A percentile compares a stretch with the other conserved stretches of the same genome.
Evolutionary conservation across 108 stramenopile species (phyloP).

Genomic region (Stephanodiscus triporus): DNA sequence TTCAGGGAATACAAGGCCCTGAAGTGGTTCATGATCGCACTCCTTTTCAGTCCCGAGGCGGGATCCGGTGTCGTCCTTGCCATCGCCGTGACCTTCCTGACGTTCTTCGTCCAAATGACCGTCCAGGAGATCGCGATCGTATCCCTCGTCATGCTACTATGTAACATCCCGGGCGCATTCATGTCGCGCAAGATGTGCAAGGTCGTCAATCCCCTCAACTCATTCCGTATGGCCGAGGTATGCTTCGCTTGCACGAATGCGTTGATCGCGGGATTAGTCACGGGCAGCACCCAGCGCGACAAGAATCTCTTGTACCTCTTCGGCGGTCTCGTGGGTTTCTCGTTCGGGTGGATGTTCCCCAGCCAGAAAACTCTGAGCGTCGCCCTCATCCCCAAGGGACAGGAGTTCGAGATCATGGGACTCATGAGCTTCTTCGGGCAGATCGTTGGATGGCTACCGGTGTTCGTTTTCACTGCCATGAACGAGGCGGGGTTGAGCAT

Average conservation of each 20-base stretch:
- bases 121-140: slow-evolving; percentile 49
- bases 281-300: slow-evolving; percentile 28
- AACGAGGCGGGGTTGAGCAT: slow-evolving; percentile 69
- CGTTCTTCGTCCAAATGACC: slow-evolving; percentile 41
- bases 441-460: slow-evolving; percentile 71
- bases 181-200: slow-evolving; percentile 46
- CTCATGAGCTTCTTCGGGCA: slow-evolving; percentile 56
- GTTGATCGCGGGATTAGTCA: slow-evolving; percentile 44
- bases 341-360: slow-evolving; percentile 58
- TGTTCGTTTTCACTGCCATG: slow-evolving; percentile 71
- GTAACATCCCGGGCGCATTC: slow-evolving; percentile 55
- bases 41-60: slow-evolving; percentile 57
- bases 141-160: slow-evolving; percentile 46
- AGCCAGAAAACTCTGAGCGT: slow-evolving; percentile 45
- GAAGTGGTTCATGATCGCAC: slow-evolving; percentile 52
- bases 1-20: slow-evolving; percentile 39
- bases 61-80: slow-evolving; percentile 49
- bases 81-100: slow-evolving; percentile 63
- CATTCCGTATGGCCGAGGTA: slow-evolving; percentile 41
- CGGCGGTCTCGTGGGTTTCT: slow-evolving; percentile 20
- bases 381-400: slow-evolving; percentile 54
- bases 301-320: slow-evolving; percentile 45
- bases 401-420: slow-evolving; percentile 69
- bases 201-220: slow-evolving; percentile 51
- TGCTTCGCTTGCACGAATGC: slow-evolving; percentile 30